Conservation (phyloP, 345 rosid species). For the Rhodamnia rubescens region DNA sequence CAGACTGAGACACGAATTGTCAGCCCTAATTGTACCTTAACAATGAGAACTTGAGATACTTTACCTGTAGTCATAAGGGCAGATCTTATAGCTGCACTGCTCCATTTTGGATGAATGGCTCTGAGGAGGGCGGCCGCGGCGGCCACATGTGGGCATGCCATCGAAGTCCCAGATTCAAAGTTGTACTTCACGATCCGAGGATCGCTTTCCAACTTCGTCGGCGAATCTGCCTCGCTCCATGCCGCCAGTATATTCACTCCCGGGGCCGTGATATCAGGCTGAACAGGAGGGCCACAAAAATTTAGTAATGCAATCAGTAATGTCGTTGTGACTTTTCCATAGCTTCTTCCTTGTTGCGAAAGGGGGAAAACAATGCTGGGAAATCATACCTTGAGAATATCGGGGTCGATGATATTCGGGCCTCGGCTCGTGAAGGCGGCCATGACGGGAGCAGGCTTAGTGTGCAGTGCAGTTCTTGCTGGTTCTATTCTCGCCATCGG, state of each 20-base stretch:
- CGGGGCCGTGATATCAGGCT: conserved; percentile 85
- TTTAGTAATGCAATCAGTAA: background rate
- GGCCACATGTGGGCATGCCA: conserved; percentile 90
- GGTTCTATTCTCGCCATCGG: conserved; percentile 39
- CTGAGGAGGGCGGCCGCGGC: conserved; percentile 63
- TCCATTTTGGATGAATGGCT: conserved; percentile 74
- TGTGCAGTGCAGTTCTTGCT: conserved; percentile 29
- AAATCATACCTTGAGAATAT: conserved; percentile 58
- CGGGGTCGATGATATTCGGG: conserved; percentile 45
- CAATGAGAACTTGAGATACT: background rate
- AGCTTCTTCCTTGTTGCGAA: background rate
- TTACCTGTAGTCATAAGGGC: conserved; percentile 58
- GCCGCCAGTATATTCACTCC: conserved; percentile 79
- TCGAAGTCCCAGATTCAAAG: conserved; percentile 66
- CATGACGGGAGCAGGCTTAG: conserved; percentile 53
- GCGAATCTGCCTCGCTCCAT: conserved; percentile 54
- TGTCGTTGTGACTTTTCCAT: background rate
- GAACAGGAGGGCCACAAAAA: background rate
- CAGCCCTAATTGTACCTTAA: background rate
- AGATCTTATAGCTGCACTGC: conserved; percentile 78
- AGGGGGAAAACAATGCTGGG: background rate
- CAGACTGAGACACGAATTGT: background rate
- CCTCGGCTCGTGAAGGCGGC: conserved; percentile 72
- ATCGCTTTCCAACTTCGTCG: conserved; percentile 31
- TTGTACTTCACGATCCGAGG: conserved; percentile 31